Conservation (phyloP, 208 protist genomes). For the Crithidia brevicula region DNA sequence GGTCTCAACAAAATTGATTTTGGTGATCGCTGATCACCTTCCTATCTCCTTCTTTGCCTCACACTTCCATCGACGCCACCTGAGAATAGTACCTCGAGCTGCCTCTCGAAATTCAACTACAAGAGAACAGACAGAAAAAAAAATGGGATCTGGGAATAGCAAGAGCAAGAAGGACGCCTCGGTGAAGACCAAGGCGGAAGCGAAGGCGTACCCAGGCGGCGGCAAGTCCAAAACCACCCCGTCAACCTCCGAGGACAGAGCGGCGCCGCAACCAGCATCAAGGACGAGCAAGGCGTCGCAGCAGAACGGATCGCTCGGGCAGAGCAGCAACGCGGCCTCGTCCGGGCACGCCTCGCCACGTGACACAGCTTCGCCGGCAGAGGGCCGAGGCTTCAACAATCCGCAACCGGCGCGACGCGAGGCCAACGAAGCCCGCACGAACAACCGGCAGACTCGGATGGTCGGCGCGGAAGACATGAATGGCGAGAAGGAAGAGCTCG, state of each 20-base stretch:
- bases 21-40: too few relatives aligned
- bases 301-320: background rate
- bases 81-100: too few relatives aligned
- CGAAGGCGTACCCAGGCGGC: background rate
- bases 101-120: too few relatives aligned
- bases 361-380: background rate
- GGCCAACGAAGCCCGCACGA: constrained; percentile 1
- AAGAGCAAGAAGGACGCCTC: background rate
- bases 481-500: constrained; percentile 23
- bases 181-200: background rate
- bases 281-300: background rate
- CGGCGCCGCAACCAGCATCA: background rate
- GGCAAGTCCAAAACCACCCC: background rate
- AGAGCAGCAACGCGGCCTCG: background rate
- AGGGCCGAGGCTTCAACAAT: constrained; percentile 30
- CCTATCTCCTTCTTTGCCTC: too few relatives aligned
- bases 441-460: constrained; percentile 22
- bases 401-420: constrained; percentile 10
- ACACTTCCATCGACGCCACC: too few relatives aligned
- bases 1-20: too few relatives aligned
- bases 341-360: background rate
- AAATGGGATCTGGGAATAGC: constrained; percentile 13
- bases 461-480: constrained; percentile 24
- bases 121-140: background rate
- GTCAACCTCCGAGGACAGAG: background rate